Percentiles rank a stretch among this genome's conserved stretches.
Conservation (phyloP, 1,284 basidiomycete genomes). For the Sanghuangporus weigelae region DNA sequence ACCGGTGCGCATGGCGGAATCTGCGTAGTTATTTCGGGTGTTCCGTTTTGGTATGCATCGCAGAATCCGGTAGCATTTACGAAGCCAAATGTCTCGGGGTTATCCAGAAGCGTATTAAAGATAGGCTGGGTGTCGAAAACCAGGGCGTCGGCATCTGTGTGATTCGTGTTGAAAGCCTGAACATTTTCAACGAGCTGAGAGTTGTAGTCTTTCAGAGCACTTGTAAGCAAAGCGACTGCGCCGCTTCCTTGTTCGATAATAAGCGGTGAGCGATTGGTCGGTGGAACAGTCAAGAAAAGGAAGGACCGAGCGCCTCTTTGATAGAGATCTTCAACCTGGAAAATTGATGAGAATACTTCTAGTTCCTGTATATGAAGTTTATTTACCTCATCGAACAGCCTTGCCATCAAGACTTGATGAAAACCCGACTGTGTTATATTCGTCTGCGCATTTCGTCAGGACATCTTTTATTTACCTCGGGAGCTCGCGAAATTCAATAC, state of each 20-base stretch:
- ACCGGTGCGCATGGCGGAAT: slow-evolving; percentile 53
- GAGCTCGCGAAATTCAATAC: neutral
- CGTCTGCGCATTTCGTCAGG: slow-evolving; percentile 30
- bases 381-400: slow-evolving; percentile 50
- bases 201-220: slow-evolving; percentile 48
- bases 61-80: slow-evolving; percentile 56
- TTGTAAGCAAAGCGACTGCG: slow-evolving; percentile 32
- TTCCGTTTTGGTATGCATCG: slow-evolving; percentile 54
- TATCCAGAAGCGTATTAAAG: slow-evolving; percentile 53
- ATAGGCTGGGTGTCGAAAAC: slow-evolving; percentile 54
- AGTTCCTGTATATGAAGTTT: neutral
- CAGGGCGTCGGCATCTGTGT: slow-evolving; percentile 36
- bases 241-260: slow-evolving; percentile 43
- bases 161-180: slow-evolving; percentile 34
- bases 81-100: slow-evolving; percentile 47
- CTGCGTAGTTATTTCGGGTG: slow-evolving; percentile 44
- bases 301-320: slow-evolving; percentile 53
- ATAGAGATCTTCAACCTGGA: slow-evolving; percentile 50
- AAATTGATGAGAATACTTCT: neutral
- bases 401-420: slow-evolving; percentile 45
- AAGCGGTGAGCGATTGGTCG: slow-evolving; percentile 54
- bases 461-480: neutral
- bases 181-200: slow-evolving; percentile 36
- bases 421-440: slow-evolving; percentile 50
- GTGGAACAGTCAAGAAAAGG: slow-evolving; percentile 63